Base-by-base conservation (phyloP, 768 basidiomycete species). In the Leccinum variicolor region DNA sequence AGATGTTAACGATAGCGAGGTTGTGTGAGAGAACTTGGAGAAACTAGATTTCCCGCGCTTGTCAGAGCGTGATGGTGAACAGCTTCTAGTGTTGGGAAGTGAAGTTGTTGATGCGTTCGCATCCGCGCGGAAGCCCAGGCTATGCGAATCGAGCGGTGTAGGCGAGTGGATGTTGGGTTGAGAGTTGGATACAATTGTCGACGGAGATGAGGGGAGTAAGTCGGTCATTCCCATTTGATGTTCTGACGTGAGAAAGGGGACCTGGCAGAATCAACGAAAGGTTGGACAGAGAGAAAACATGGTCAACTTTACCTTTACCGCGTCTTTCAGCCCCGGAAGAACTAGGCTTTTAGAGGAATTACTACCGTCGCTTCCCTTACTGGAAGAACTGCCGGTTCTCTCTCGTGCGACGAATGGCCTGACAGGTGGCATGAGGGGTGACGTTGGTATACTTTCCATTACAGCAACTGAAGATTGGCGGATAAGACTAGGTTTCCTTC, bases 191-290 rank as follows among this genome's bases (percentile, higher is more conserved):
- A 70, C 68, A 21, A 70, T 73, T 28, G 71, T 77, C 34, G 80
- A 84, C 9, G 88, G 89, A 13, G 90, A 91, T 1, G 90, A 89
- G 6, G 90, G 89, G 19, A 90, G 73, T 23, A 92, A 73, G 63
- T 91, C 89, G 14, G 79, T 63, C 71, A 85, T 83, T 31, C 85
- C 87, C 17, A 87, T 70, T 63, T 85, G 84, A 65, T 90, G 85
- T 52, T 88, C 88, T 1, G 85, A 84, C 19, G 85, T 82, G 21
- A 88, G 74, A 13, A 81, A 81, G 1, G 88, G 86, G 45, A 86
- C 81, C 87, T 89, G 56, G 4, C 7, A 15, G 49, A 34, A 51
- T 62, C 9, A 52, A 57, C 25, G 33, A 57, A 41, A 45, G 50
- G 39, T 48, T 34, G 34, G 28, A 34, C 36, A 15, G 31, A 58